phyloP scores from a whole-genome alignment of 768 basidiomycete species.

The Galerina sulciceps region DNA sequence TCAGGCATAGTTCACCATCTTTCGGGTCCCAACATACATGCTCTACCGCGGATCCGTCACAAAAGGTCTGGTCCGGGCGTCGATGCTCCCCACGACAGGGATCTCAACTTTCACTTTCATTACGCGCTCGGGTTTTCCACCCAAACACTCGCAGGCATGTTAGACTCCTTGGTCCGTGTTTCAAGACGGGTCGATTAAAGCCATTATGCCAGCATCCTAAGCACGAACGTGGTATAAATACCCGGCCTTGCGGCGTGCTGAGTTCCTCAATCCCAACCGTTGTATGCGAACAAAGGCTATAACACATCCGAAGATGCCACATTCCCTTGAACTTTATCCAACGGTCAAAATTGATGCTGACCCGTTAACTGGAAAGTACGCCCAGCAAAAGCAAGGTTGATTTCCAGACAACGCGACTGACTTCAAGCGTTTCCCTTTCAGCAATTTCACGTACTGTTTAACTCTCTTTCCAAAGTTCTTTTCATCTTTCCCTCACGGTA shows the following conservation, averaged over 20 bases:
- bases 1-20: constrained; percentile 90
- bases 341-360: constrained; percentile 69
- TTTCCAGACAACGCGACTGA: constrained; percentile 61
- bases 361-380: constrained; percentile 61
- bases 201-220: too few relatives aligned
- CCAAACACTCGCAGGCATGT: constrained; percentile 81
- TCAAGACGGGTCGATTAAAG: constrained; percentile 84
- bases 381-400: constrained; percentile 59
- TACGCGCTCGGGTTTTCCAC: constrained; percentile 70
- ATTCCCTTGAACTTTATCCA: constrained; percentile 63
- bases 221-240: too few relatives aligned
- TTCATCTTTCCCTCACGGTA: constrained; percentile 85
- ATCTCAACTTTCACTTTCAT: constrained; percentile 75
- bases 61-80: constrained; percentile 77
- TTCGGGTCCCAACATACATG: constrained; percentile 87
- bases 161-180: constrained; percentile 89
- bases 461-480: constrained; percentile 83
- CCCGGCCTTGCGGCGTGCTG: constrained; percentile 62
- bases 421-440: constrained; percentile 80
- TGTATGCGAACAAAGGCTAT: constrained; percentile 62
- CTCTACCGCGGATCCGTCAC: constrained; percentile 80
- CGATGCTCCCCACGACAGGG: constrained; percentile 69
- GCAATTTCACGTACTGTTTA: constrained; percentile 83
- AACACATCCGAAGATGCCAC: constrained; percentile 72
- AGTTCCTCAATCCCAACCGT: constrained; percentile 63